These are phyloP conservation scores for Beauveria asiatica DNA, from an alignment of 2,329 filamentous ascomycete genomes.

Conservation along the genomic window DNA sequence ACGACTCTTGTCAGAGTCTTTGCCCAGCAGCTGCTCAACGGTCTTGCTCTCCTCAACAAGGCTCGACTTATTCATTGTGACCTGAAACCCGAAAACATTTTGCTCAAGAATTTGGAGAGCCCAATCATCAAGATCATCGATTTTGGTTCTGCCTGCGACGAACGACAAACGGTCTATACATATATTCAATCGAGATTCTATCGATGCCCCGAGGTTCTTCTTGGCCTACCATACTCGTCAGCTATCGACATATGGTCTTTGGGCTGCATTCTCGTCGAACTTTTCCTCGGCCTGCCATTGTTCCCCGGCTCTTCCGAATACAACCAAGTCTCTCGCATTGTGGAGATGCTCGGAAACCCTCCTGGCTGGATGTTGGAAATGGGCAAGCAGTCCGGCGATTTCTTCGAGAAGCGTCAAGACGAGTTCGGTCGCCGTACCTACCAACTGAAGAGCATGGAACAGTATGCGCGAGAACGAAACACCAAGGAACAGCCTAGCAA, in stretches of 20 bases:
- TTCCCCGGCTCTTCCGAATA: conserved; percentile 98
- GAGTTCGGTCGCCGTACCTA: conserved; percentile 90
- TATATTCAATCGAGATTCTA: conserved; percentile 99
- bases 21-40: conserved; percentile 91
- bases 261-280: conserved; percentile 94
- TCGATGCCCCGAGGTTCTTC: conserved; percentile 85
- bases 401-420: conserved; percentile 87
- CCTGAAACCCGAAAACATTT: conserved; percentile 94
- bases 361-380: conserved; percentile 99
- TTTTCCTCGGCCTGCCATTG: conserved; percentile 87
- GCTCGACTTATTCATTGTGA: conserved; percentile 96
- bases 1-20: conserved; percentile 96
- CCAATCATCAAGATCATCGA: conserved; percentile 99
- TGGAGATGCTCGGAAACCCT: conserved; percentile 94
- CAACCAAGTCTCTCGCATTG: conserved; percentile 94
- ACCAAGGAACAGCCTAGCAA: conserved; percentile 99
- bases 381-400: conserved; percentile 94
- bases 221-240: conserved; percentile 95
- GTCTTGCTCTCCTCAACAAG: conserved; percentile 86
- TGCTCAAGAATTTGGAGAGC: conserved; percentile 95
- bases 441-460: conserved; percentile 92
- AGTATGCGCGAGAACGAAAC: conserved; percentile 90
- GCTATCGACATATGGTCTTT: conserved; percentile 99
- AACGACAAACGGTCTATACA: conserved; percentile 96
- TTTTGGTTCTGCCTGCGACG: conserved; percentile 96